Evolutionary conservation across 257 asterid genomes (phyloP), one percentile per base, ranked within the genome.

Genomic region (Przewalskia tangutica): DNA sequence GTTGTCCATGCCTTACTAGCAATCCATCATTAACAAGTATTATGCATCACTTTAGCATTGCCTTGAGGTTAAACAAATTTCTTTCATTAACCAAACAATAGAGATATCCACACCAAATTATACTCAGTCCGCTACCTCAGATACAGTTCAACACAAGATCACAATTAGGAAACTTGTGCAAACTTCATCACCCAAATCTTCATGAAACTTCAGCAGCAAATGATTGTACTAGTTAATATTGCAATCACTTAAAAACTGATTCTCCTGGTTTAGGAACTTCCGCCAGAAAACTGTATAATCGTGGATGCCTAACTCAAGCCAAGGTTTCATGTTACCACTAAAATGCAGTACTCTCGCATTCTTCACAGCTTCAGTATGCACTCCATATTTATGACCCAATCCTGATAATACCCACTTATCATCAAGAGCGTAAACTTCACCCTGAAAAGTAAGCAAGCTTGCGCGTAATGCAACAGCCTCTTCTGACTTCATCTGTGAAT

Each of bases 321-420:
- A 96, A 13, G 99, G 99, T 86, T 96, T 96, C 99, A 96, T 96
- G 83, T 92, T 92, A 77, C 99, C 99, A 50, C 93, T 97, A 85
- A 85, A 96, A 89, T 96, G 99, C 87, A 96, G 86, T 63, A 90
- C 93, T 48, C 90, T 94, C 82, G 98, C 95, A 51, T 87, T 88
- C 81, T 85, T 82, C 18, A 92, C 81, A 56, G 88, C 81, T 48
- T 92, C 89, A 32, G 44, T 55, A 81, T 89, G 84, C 46, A 90
- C 66, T 32, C 93, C 97, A 71, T 94, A 93, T 85, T 92, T 86
- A 84, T 92, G 88, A 38, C 99, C 99, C 87, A 96, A 88, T 66
- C 99, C 99, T 12, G 99, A 92, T 82, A 89, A 66, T 83, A 92
- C 88, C 99, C 97, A 91, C 68, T 90, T 83, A 81, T 88, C 92